Evolutionary conservation across 1,284 basidiomycete species (phyloP), one percentile per base, ranked within the genome.

Genomic region (Butyriboletus appendiculatus): DNA sequence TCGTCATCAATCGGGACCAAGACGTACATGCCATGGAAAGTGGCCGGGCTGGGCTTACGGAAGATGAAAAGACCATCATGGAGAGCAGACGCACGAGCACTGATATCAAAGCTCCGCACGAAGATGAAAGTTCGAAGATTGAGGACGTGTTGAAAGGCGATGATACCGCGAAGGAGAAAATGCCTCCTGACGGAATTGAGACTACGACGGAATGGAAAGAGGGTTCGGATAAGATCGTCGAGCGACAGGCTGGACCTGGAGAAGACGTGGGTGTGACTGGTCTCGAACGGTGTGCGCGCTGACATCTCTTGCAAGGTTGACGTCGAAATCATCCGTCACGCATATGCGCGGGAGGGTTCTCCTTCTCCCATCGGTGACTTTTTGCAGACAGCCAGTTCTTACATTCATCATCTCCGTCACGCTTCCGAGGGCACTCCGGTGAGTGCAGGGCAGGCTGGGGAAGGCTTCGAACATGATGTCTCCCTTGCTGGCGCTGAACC

Each of bases 1-100:
- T 96, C 54, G 79, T 92, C 41, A 88, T 96, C 67, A 96, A 96
- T 65, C 81, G 92, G 37, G 73, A 75, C 47, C 58, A 43, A 45
- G 90, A 94, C 68, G 44, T 40, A 18, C 77, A 66, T 45, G 70
- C 67, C 6, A 73, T 81, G 73, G 82, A 84, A 64, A 73, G 75
- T 6, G 84, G 84, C 8, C 76, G 77, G 49, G 66, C 57, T 32
- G 67, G 62, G 28, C 45, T 69, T 15, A 50, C 61, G 0, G 58
- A 65, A 46, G 71, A 74, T 28, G 78, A 75, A 56, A 75, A 68
- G 22, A 65, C 58, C 1, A 52, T 58, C 30, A 48, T 60, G 45
- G 69, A 57, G 32, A 72, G 69, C 51, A 57, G 58, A 46, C 62
- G 57, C 2, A 50, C 63, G 40, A 68, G 67, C 24, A 38, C 35